Conservation (phyloP, 2,329 filamentous ascomycete species). For the Didymella pomorum region DNA sequence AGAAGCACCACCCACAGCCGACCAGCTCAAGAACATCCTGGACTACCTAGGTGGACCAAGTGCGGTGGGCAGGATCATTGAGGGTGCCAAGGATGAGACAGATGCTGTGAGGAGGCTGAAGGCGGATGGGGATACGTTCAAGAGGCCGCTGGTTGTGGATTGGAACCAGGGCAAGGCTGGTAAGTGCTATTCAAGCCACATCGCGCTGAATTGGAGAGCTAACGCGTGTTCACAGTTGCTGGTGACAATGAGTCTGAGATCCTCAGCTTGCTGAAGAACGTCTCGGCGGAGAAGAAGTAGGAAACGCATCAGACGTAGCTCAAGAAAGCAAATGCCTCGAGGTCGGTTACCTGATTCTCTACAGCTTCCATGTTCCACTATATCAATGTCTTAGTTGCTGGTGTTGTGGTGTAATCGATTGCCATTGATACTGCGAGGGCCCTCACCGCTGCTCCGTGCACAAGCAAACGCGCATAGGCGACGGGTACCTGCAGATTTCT, state of each 20-base stretch:
- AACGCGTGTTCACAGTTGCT: constrained; percentile 55
- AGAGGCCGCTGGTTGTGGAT: constrained; percentile 82
- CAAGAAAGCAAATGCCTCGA: neutral
- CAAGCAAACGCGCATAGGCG: constrained; percentile 12
- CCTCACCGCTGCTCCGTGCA: constrained; percentile 15
- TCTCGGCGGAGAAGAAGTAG: constrained; percentile 47
- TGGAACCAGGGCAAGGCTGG: constrained; percentile 90
- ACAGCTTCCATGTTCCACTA: neutral
- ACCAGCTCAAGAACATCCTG: constrained; percentile 84
- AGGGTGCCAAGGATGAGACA: constrained; percentile 74
- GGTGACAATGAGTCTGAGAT: constrained; percentile 90
- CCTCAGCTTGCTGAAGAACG: constrained; percentile 75
- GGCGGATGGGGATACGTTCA: constrained; percentile 72
- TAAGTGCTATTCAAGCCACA: constrained; percentile 36
- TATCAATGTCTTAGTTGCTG: neutral
- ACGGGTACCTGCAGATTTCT: constrained; percentile 29
- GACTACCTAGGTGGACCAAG: constrained; percentile 73
- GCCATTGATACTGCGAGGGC: neutral
- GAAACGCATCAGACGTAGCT: neutral
- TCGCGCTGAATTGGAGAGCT: neutral
- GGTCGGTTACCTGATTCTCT: constrained; percentile 1
- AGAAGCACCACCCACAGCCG: constrained; percentile 78
- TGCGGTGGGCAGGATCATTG: constrained; percentile 70
- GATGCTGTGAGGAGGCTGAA: constrained; percentile 85
- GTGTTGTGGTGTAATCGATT: neutral